Evolutionary conservation across 2,329 filamentous ascomycete species (phyloP).

Genomic region (Alternaria dauci): DNA sequence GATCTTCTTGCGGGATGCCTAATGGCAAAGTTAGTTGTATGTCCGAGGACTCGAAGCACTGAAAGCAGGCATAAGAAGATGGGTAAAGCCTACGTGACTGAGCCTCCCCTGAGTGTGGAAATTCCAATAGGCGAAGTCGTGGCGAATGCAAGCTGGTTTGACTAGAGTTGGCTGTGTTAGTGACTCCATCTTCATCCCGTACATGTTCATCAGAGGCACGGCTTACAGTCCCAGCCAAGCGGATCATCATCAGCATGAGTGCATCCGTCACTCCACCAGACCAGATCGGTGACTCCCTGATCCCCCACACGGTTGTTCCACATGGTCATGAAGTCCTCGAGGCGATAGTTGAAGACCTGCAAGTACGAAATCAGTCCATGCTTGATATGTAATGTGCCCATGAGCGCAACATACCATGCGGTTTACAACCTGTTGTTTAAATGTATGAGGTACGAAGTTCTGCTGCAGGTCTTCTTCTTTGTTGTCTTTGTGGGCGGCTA

Average conservation of each 20-base stretch:
- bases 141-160: background rate
- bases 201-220: background rate
- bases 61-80: background rate
- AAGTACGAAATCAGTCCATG: background rate
- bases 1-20: slow-evolving; percentile 1
- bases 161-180: background rate
- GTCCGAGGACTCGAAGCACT: no score
- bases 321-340: background rate
- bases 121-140: slow-evolving; percentile 1
- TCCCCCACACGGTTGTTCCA: background rate
- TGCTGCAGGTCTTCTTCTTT: background rate
- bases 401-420: background rate
- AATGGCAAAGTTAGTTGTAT: background rate
- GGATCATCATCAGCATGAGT: background rate
- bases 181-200: background rate
- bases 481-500: background rate
- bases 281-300: background rate
- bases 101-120: background rate
- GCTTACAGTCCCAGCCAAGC: slow-evolving; percentile 8
- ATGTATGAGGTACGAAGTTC: background rate
- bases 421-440: background rate
- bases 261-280: background rate
- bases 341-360: background rate
- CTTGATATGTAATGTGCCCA: background rate
- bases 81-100: background rate